Evolutionary conservation across 1,284 basidiomycete species (phyloP), one percentile per base, ranked within the genome.

Genomic region (Malassezia caprae): DNA sequence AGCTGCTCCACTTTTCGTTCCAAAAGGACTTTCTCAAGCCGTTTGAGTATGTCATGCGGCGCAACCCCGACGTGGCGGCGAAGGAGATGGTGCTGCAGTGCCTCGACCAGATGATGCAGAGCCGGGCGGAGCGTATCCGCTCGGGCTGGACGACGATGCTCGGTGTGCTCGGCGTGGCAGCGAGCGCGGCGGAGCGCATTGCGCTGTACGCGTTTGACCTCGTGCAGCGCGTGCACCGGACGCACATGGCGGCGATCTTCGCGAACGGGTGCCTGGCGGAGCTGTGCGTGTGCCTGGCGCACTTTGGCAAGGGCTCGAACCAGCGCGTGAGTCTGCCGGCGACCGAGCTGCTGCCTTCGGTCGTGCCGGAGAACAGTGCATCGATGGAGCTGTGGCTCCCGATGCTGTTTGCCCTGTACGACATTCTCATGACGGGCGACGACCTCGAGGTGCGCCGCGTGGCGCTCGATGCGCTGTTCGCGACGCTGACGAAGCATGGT

Each of bases 71-170:
- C 75, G 84, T 89, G 4, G 93, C 96, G 67, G 84, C 94, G 40
- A 84, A 93, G 55, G 94, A 99, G 73, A 90, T 99, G 90, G 93
- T 93, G 23, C 77, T 99, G 52, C 91, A 96, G 82, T 99, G 94
- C 75, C 80, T 99, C 43, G 90, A 96, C 75, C 96, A 98, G 78
- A 98, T 99, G 94, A 85, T 98, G 52, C 91, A 94, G 78, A 87
- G 89, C 12, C 82, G 90, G 31, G 88, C 88, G 3, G 84, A 89
- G 65, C 98, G 98, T 73, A 83, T 99, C 77, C 84, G 94, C 27
- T 98, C 94, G 0, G 94, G 96, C 21, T 99, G 94, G 94, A 81
- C 90, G 61, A 98, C 96, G 0, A 94, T 99, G 87, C 96, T 99
- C 74, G 88, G 88, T 28, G 93, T 96, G 11, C 96, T 98, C 72